Conservation (phyloP, 306 rosid genomes). For the Sechiopsis laciniata region DNA sequence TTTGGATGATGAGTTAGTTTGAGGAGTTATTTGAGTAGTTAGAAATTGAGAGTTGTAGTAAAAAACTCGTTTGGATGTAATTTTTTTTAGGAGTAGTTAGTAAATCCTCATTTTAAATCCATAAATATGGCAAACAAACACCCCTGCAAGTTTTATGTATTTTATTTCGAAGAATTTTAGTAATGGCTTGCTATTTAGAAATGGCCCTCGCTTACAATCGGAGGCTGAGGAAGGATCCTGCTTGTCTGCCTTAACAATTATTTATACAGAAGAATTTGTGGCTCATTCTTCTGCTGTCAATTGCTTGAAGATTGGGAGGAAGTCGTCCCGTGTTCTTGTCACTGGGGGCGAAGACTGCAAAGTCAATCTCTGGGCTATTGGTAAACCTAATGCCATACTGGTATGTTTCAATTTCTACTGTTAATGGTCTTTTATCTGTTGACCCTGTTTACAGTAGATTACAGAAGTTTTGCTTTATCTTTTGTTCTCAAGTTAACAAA, state of each 20-base stretch:
- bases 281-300: constrained; percentile 90
- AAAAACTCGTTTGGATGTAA: too few relatives aligned
- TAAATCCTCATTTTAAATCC: too few relatives aligned
- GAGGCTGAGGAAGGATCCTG: constrained; percentile 3
- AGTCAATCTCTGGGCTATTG: constrained; percentile 99
- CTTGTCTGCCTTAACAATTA: constrained; percentile 53
- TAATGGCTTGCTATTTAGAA: background rate
- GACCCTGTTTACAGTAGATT: too few relatives aligned
- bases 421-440: background rate
- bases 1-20: too few relatives aligned
- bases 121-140: too few relatives aligned
- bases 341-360: constrained; percentile 99
- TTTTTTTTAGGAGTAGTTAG: too few relatives aligned
- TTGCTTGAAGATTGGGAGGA: constrained; percentile 95
- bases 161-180: background rate
- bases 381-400: constrained; percentile 94
- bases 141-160: background rate
- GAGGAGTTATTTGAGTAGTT: too few relatives aligned
- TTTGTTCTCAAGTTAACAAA: too few relatives aligned
- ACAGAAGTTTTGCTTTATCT: too few relatives aligned
- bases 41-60: too few relatives aligned
- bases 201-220: background rate
- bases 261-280: constrained; percentile 81
- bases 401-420: constrained; percentile 35
- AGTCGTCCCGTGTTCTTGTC: constrained; percentile 88